Percentiles rank a stretch among this genome's conserved stretches.
phyloP scores from a whole-genome alignment of 2,329 filamentous ascomycete species.

The Calonectria henricotiae region DNA sequence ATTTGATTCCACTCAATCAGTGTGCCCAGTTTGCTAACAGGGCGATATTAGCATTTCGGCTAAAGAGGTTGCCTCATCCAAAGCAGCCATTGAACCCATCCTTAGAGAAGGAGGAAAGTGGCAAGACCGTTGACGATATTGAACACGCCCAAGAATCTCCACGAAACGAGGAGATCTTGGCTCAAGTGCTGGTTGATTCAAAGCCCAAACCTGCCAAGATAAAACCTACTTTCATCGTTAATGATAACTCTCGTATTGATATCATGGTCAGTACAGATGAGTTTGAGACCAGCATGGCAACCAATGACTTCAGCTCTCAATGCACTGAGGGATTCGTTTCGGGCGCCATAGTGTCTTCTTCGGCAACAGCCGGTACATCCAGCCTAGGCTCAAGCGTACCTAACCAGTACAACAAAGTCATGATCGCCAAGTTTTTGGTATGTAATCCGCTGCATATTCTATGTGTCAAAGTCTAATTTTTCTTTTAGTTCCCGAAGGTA shows the following conservation, averaged over 20 bases:
- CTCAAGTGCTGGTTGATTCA: not conserved
- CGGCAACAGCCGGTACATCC: not conserved
- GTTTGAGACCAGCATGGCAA: constrained; percentile 14
- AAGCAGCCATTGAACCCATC: constrained; percentile 1
- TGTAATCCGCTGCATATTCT: not conserved
- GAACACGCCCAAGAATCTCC: not conserved
- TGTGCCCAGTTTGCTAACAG: not conserved
- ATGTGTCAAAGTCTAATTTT: not conserved
- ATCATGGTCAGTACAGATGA: constrained; percentile 3
- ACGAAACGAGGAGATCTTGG: not conserved
- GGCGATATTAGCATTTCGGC: not conserved
- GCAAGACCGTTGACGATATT: not conserved
- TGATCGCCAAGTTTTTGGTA: constrained; percentile 17
- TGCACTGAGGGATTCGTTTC: constrained; percentile 1
- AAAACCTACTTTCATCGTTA: not conserved
- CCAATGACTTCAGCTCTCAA: constrained; percentile 6
- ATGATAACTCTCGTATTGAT: not conserved
- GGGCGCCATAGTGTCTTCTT: not conserved
- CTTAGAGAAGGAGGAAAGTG: not conserved
- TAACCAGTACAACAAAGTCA: not conserved
- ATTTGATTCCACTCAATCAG: too few species aligned
- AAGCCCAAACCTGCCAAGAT: not conserved
- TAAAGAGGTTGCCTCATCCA: not conserved
- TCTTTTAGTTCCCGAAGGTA: not conserved
- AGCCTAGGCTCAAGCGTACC: not conserved